Conservation (phyloP, 2,329 filamentous ascomycete genomes). For the Phaeosphaeriaceae sp. region DNA sequence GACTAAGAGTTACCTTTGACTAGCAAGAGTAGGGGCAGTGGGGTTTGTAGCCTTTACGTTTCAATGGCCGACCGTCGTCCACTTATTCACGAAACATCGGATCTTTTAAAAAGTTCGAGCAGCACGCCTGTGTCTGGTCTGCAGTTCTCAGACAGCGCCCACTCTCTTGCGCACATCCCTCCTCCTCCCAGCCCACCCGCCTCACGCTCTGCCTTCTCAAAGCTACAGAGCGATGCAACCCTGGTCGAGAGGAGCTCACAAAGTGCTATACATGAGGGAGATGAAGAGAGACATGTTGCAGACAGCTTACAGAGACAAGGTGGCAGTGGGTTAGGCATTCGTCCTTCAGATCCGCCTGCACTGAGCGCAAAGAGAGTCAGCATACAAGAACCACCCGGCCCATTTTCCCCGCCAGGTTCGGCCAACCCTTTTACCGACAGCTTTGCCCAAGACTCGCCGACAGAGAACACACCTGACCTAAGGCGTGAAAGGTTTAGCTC, state of each 20-base stretch:
- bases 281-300: slow-evolving; percentile 41
- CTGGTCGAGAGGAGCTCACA: slow-evolving; percentile 37
- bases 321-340: slow-evolving; percentile 47
- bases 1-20: slow-evolving; percentile 24
- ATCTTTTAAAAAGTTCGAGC: slow-evolving; percentile 34
- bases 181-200: slow-evolving; percentile 29
- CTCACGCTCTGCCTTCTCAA: slow-evolving; percentile 45
- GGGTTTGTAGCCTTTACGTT: background rate
- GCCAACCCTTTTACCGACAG: slow-evolving; percentile 36
- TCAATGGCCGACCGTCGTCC: slow-evolving; percentile 41
- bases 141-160: slow-evolving; percentile 33
- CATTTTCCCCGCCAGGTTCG: slow-evolving; percentile 34
- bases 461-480: slow-evolving; percentile 41
- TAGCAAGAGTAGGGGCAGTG: slow-evolving; percentile 6
- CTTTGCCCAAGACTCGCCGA: slow-evolving; percentile 32
- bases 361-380: slow-evolving; percentile 7
- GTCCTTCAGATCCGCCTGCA: slow-evolving; percentile 20
- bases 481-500: slow-evolving; percentile 41
- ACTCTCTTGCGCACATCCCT: slow-evolving; percentile 25
- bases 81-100: slow-evolving; percentile 35
- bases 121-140: slow-evolving; percentile 36
- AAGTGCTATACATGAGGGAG: slow-evolving; percentile 36
- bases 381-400: slow-evolving; percentile 30
- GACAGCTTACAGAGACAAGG: slow-evolving; percentile 24
- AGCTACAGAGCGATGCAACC: slow-evolving; percentile 44